Base-by-base conservation (phyloP, 768 basidiomycete genomes). In the Calocybe indica region DNA sequence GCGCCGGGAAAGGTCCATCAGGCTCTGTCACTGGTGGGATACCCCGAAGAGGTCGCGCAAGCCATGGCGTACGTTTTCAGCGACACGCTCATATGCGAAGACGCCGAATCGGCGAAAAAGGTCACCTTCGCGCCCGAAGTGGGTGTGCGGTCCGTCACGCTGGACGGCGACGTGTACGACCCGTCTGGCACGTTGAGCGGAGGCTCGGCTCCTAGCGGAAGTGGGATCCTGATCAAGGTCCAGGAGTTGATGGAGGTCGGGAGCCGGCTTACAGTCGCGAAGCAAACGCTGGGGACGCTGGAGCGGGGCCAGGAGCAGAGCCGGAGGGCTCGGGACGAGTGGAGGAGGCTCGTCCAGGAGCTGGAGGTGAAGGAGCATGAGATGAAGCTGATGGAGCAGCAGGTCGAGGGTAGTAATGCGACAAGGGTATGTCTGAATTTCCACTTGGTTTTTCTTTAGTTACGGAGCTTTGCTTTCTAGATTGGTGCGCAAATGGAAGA, bases 21-120 rank as follows among this genome's bases (percentile, higher is more conserved):
- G 12, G 96, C 96, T 0, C 76, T 98, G n/a, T 88, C 89, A 11
- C 79, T 98, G 5, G 82, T 98, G 36, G 83, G 85, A 1, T 95
- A 90, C 64, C 71, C 82, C 9, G 66, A 82, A 2, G 89, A 93
- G 39, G 86, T 98, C 31, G 74, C 82, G 4, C 84, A 82, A 30
- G 96, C 96, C 12, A 92, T 98, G 79, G 73, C 83, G 9, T 97
- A 84, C 66, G 94, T 97, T 13, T 99, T 98, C 63, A 85, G 88
- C 47, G 86, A 93, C 62, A 91, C 89, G 2, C 76, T 98, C 51
- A 84, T 99, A 61, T 97, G 94, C 62, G 82, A 84, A 41, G 92
- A 95, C 55, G 79, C 92, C 2, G 83, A 84, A 13, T 75, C 92
- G 0, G 96, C 96, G 1, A 91, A 92, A 60, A 66, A 70, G 0